Evolutionary conservation across 768 basidiomycete genomes (phyloP), one percentile per base, ranked within the genome.

Genomic region (Rhodosporidiobolus odoratus): DNA sequence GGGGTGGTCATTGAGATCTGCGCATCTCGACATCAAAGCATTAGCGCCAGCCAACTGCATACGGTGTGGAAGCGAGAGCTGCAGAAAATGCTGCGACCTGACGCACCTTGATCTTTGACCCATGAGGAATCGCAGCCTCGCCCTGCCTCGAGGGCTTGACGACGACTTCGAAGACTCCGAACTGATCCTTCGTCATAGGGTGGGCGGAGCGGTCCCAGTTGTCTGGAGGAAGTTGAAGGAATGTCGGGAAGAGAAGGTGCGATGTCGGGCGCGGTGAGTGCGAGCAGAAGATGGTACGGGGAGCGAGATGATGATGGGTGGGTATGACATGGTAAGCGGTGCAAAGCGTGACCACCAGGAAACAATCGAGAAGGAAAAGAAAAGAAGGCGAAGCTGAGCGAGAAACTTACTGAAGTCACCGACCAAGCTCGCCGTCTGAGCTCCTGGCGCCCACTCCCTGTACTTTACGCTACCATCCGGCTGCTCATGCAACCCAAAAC

Each of bases 371-470:
- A 23, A 41, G 38, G 32, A 60, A 52, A 62, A 52, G 40, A 9
- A n/a, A 40, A 21, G 63, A 47, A 67, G 23, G 65, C n/a, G n/a
- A n/a, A n/a, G n/a, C n/a, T n/a, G n/a, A 50, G 65, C 1, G 15
- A 47, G 27, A n/a, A 35, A 86, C 92, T 80, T 74, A 97, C 94
- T 99, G 83, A 99, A 99, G 56, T 99, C 95, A 53, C 96, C 96
- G 76, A 92, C 92, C 66, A 99, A 81, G 78, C 82, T 84, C 5
- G 94, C 95, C 76, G 89, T 87, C 54, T 77, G 81, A 25, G 89
- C 94, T 75, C 90, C 90, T 0, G 96, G 94, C 15, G 96, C 95
- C 96, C 96, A 99, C 79, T 99, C 96, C 75, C 90, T 84, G 80
- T 98, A 98, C 13, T 84, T 81, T 38, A 98, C 85, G 37, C 87